A percentile compares a stretch with the other conserved stretches of the same genome.
Evolutionary conservation across 2,329 filamentous ascomycete species (phyloP).

Genomic region (Penicillium polonicum): DNA sequence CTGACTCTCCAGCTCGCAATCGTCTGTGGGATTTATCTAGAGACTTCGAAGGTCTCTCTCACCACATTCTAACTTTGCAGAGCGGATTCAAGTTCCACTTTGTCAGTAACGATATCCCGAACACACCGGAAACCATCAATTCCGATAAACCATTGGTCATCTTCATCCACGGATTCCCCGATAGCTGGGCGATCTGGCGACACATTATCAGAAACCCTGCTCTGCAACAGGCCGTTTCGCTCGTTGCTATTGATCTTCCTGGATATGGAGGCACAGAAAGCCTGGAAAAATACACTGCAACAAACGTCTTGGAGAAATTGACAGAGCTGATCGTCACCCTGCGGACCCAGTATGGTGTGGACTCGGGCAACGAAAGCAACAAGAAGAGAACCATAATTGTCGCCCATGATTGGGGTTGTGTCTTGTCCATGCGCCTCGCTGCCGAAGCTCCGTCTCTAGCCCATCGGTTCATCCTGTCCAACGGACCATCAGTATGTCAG

Average conservation of each 20-base stretch:
- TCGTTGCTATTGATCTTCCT: slow-evolving; percentile 58
- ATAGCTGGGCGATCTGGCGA: slow-evolving; percentile 57
- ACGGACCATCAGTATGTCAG: slow-evolving; percentile 52
- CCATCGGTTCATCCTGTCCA: slow-evolving; percentile 56
- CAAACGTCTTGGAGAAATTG: slow-evolving; percentile 54
- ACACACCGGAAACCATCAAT: slow-evolving; percentile 20
- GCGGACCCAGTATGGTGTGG: slow-evolving; percentile 48
- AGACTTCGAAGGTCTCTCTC: slow-evolving; percentile 47
- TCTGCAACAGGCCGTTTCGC: slow-evolving; percentile 41
- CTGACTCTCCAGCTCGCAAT: slow-evolving; percentile 45
- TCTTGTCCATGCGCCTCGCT: slow-evolving; percentile 56
- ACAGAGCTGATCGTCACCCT: slow-evolving; percentile 54
- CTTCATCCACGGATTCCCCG: slow-evolving; percentile 61
- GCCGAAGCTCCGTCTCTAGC: slow-evolving; percentile 57
- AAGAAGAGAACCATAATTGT: slow-evolving; percentile 50
- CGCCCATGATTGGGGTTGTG: slow-evolving; percentile 56
- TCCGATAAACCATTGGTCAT: slow-evolving; percentile 47
- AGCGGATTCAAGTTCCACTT: slow-evolving; percentile 57
- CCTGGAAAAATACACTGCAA: slow-evolving; percentile 50
- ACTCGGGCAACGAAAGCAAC: slow-evolving; percentile 29
- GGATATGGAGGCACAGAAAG: slow-evolving; percentile 59
- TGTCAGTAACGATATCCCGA: slow-evolving; percentile 42
- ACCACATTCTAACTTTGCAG: slow-evolving; percentile 52
- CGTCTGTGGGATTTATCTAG: slow-evolving; percentile 56
- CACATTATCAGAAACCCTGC: slow-evolving; percentile 46